A percentile compares a stretch with the other conserved stretches of the same genome.
Evolutionary conservation across 352 stramenopile species (phyloP).

Genomic region (Peronospora belbahrii): DNA sequence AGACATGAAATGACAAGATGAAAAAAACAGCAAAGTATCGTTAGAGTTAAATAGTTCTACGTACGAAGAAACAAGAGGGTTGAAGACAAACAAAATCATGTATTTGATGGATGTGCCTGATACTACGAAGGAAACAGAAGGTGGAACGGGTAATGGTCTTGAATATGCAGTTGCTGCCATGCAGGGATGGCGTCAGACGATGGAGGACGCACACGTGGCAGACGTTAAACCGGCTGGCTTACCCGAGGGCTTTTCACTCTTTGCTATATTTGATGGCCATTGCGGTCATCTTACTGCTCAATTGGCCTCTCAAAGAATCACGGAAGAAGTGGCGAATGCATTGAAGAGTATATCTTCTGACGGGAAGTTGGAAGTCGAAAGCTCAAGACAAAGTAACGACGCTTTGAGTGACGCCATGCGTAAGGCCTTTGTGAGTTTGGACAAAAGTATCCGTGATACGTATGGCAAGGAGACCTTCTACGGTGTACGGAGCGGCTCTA

Average conservation of each 20-base stretch:
- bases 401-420: conserved; percentile 47
- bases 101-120: too few relatives aligned
- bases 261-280: conserved; percentile 79
- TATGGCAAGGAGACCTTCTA: too few relatives aligned
- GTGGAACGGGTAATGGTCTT: too few relatives aligned
- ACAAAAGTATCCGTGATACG: too few relatives aligned
- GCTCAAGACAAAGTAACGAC: conserved; percentile 47
- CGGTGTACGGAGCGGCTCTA: conserved; percentile 66
- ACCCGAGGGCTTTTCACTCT: conserved; percentile 45
- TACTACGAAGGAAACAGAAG: too few relatives aligned
- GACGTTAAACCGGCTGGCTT: conserved; percentile 36
- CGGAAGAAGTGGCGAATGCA: conserved; percentile 25
- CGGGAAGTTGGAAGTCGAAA: conserved; percentile 23
- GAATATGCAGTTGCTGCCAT: too few relatives aligned
- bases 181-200: conserved; percentile 76
- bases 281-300: conserved; percentile 51
- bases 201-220: conserved; percentile 76
- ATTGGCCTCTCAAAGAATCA: conserved; percentile 37
- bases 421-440: conserved; percentile 55
- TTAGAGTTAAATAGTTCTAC: too few relatives aligned
- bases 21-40: too few relatives aligned
- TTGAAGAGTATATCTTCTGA: conserved; percentile 31
- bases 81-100: too few relatives aligned
- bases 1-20: too few relatives aligned
- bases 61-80: too few relatives aligned